phyloP scores from a whole-genome alignment of 768 basidiomycete genomes.

The Mycena metata region DNA sequence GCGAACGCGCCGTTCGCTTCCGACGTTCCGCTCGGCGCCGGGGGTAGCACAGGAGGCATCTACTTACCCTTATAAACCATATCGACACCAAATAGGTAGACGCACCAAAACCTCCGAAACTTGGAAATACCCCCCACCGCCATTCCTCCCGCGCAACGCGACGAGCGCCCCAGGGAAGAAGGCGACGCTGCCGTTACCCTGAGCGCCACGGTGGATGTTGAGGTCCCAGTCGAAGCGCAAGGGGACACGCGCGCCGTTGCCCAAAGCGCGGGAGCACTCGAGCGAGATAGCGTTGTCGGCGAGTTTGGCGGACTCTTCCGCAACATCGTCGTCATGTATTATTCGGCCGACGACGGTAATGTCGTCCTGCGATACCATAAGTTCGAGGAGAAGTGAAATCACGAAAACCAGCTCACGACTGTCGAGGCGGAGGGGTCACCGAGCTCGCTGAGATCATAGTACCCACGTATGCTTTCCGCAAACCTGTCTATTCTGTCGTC shows the following conservation, averaged over 20 bases:
- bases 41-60: conserved; percentile 73
- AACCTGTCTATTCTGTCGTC: conserved; percentile 91
- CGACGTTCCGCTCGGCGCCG: conserved; percentile 46
- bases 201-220: conserved; percentile 73
- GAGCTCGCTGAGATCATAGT: conserved; percentile 80
- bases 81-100: conserved; percentile 23
- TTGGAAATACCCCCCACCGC: conserved; percentile 88
- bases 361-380: conserved; percentile 60
- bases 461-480: conserved; percentile 77
- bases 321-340: conserved; percentile 74
- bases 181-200: conserved; percentile 75
- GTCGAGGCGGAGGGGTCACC: conserved; percentile 72
- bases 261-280: conserved; percentile 86
- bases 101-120: conserved; percentile 89
- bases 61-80: conserved; percentile 44
- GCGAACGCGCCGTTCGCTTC: conserved; percentile 62
- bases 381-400: conserved; percentile 21
- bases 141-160: conserved; percentile 90
- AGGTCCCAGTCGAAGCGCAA: conserved; percentile 78
- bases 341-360: conserved; percentile 82
- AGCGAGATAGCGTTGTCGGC: conserved; percentile 81
- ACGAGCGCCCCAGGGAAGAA: conserved; percentile 93
- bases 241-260: conserved; percentile 73
- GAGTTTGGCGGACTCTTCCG: conserved; percentile 75
- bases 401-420: conserved; percentile 50